Percentiles rank a stretch among this genome's conserved stretches.
Conservation (phyloP, 164 flowering plant species). For the Macadamia integrifolia region DNA sequence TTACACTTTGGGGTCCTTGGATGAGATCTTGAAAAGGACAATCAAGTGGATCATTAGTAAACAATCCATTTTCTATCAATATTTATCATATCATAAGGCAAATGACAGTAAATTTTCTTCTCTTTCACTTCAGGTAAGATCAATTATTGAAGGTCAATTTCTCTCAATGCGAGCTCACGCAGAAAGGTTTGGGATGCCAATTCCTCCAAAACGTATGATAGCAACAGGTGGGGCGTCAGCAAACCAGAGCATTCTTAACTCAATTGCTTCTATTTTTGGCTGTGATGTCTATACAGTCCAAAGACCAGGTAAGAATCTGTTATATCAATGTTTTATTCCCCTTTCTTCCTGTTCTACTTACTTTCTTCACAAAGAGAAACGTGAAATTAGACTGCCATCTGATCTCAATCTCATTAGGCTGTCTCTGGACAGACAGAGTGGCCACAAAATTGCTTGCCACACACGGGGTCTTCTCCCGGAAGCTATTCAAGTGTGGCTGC, state of each 20-base stretch:
- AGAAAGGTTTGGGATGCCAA: slow-evolving; percentile 92
- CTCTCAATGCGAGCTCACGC: slow-evolving; percentile 89
- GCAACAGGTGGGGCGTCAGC: slow-evolving; percentile 99
- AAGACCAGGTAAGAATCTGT: slow-evolving; percentile 51
- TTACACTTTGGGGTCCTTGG: too few species aligned
- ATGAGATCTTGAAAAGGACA: too few species aligned
- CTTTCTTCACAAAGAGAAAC: too few species aligned
- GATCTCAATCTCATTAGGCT: too few species aligned
- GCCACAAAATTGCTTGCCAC: too few species aligned
- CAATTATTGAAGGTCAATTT: slow-evolving; percentile 82
- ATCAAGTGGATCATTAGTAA: background rate
- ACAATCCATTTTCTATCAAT: background rate
- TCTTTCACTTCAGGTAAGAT: slow-evolving; percentile 50
- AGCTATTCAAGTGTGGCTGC: too few species aligned
- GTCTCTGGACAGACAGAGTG: too few species aligned
- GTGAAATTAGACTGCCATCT: too few species aligned
- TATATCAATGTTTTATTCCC: background rate
- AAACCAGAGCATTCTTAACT: slow-evolving; percentile 56
- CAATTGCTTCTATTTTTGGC: slow-evolving; percentile 74
- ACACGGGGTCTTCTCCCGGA: too few species aligned
- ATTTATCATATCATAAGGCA: background rate
- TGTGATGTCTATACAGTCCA: slow-evolving; percentile 79
- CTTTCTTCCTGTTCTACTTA: background rate
- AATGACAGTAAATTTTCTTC: background rate
- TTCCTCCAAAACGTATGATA: slow-evolving; percentile 78